Evolutionary conservation across 192 early-diverging fungal genomes (phyloP).

Genomic region (Borealophlyctis nickersoniae): DNA sequence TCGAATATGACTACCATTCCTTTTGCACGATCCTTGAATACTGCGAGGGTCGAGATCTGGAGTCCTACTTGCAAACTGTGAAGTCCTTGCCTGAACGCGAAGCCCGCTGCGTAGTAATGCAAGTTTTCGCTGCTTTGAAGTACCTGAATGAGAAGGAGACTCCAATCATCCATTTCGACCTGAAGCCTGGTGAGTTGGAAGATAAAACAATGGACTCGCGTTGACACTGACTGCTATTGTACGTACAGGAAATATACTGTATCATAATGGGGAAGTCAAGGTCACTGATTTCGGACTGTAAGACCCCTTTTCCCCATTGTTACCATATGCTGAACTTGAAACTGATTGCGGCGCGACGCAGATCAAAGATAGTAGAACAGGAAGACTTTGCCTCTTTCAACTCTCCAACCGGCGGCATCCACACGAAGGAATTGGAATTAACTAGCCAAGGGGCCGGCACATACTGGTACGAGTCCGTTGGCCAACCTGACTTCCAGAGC

Average conservation of each 20-base stretch:
- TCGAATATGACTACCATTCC: slow-evolving; percentile 18
- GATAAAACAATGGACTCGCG: not conserved
- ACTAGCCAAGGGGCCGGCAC: slow-evolving; percentile 36
- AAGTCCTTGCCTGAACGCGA: slow-evolving; percentile 16
- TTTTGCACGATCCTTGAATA: slow-evolving; percentile 19
- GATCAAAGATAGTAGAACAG: slow-evolving; percentile 20
- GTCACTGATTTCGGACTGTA: slow-evolving; percentile 33
- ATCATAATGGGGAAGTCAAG: slow-evolving; percentile 25
- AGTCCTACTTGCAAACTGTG: slow-evolving; percentile 10
- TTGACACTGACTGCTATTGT: not conserved
- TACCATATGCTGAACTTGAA: not conserved
- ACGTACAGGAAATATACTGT: slow-evolving; percentile 22
- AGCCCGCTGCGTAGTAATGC: slow-evolving; percentile 22
- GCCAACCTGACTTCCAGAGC: no score
- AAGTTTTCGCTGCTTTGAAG: slow-evolving; percentile 23
- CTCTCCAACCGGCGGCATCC: not conserved
- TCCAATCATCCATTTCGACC: slow-evolving; percentile 33
- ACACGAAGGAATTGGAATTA: slow-evolving; percentile 24
- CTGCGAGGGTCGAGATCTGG: slow-evolving; percentile 16
- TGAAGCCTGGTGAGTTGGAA: slow-evolving; percentile 24
- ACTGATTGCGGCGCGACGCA: not conserved
- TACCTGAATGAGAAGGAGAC: slow-evolving; percentile 27
- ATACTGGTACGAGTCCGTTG: slow-evolving; percentile 20
- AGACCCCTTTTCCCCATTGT: no score
- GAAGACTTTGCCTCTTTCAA: not conserved